Conservation (phyloP, 768 basidiomycete species). For the Suillus paluster region DNA sequence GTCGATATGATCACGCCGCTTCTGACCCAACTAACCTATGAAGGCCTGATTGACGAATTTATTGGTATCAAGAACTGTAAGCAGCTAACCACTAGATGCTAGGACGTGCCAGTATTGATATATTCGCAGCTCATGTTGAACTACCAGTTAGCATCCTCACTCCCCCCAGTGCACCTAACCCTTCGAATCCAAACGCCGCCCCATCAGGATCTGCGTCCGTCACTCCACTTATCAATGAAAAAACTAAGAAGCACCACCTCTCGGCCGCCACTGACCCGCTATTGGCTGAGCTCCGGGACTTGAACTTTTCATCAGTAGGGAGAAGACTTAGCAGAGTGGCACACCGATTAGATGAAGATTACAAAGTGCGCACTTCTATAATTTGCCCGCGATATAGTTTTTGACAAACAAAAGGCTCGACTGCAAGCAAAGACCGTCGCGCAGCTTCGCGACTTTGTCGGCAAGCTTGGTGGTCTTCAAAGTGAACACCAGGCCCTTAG, state of each 20-base stretch:
- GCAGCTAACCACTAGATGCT: conserved; percentile 29
- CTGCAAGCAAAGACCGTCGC: conserved; percentile 89
- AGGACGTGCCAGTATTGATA: background rate
- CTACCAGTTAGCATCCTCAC: conserved; percentile 72
- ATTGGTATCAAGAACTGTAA: conserved; percentile 88
- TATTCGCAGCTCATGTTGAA: conserved; percentile 69
- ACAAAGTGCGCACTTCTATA: conserved; percentile 60
- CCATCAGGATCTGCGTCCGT: conserved; percentile 46
- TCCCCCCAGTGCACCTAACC: conserved; percentile 53
- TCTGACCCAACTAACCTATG: conserved; percentile 94
- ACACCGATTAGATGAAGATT: conserved; percentile 86
- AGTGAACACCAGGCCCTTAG: conserved; percentile 88
- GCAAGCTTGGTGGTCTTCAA: conserved; percentile 90
- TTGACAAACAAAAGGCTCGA: conserved; percentile 55
- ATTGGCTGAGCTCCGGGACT: conserved; percentile 81
- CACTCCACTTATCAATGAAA: conserved; percentile 67
- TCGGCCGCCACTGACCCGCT: conserved; percentile 80
- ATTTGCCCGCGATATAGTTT: conserved; percentile 8
- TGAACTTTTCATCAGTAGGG: conserved; percentile 92
- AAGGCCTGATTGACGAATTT: conserved; percentile 93
- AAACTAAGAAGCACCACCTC: conserved; percentile 89
- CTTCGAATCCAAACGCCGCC: conserved; percentile 44
- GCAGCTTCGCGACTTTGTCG: conserved; percentile 93
- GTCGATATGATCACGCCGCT: conserved; percentile 96
- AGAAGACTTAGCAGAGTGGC: conserved; percentile 81